These are phyloP conservation scores for Oryza officinalis DNA, from an alignment of 176 grass and related monocot species.

Conservation along the genomic window DNA sequence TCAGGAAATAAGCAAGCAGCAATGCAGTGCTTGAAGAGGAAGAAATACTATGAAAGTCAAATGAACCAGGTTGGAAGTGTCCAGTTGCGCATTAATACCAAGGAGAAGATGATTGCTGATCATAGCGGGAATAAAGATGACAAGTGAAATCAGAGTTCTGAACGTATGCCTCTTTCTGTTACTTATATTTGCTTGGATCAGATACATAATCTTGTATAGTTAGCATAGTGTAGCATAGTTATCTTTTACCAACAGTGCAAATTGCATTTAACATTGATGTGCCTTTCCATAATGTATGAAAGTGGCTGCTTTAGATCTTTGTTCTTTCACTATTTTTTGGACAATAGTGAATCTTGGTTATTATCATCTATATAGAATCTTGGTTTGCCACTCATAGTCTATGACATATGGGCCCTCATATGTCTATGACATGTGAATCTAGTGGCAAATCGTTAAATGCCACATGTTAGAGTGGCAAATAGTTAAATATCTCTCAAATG, in stretches of 20 bases:
- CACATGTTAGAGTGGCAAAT: too few relatives aligned
- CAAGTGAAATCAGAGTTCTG: slow-evolving; percentile 25
- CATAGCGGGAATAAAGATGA: slow-evolving; percentile 41
- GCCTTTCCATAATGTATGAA: neutral
- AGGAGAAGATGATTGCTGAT: slow-evolving; percentile 55
- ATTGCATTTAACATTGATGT: neutral
- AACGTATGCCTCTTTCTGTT: neutral
- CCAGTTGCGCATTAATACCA: slow-evolving; percentile 63
- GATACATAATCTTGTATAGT: slow-evolving; percentile 23
- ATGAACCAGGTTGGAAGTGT: slow-evolving; percentile 80
- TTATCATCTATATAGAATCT: too few relatives aligned
- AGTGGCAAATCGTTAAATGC: too few relatives aligned
- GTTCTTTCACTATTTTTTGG: neutral
- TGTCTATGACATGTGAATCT: too few relatives aligned
- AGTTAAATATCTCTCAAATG: neutral
- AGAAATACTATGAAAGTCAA: slow-evolving; percentile 84
- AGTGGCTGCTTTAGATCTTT: neutral
- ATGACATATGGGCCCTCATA: too few relatives aligned
- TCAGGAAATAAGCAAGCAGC: slow-evolving; percentile 78
- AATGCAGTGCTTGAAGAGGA: slow-evolving; percentile 88
- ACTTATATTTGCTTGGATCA: slow-evolving; percentile 17
- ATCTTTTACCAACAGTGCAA: neutral
- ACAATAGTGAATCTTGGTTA: neutral
- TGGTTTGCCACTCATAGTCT: too few relatives aligned
- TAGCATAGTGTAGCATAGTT: neutral